phyloP scores from a whole-genome alignment of 768 basidiomycete genomes.

The Cystobasidium onofrii region DNA sequence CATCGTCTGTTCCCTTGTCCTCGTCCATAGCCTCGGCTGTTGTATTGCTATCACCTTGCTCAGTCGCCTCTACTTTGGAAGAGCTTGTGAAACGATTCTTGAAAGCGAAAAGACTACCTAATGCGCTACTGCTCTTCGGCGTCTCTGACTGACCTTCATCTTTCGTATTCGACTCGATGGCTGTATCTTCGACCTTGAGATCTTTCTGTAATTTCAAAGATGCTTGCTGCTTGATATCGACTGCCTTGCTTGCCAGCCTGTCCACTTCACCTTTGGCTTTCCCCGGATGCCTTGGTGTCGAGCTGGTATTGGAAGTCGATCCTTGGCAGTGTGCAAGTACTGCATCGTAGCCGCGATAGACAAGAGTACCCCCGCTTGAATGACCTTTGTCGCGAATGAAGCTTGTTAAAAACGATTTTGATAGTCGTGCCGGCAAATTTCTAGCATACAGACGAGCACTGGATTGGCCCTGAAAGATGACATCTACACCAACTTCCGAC shows the following conservation, averaged over 20 bases:
- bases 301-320: neutral
- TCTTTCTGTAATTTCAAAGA: neutral
- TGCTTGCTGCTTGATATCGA: constrained; percentile 1
- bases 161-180: neutral
- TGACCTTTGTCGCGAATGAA: constrained; percentile 30
- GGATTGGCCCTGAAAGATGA: constrained; percentile 35
- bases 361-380: constrained; percentile 18
- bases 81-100: neutral
- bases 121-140: neutral
- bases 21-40: constrained; percentile 25
- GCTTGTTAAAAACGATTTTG: constrained; percentile 33
- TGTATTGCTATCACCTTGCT: constrained; percentile 21
- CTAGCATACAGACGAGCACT: constrained; percentile 32
- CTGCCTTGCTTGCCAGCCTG: neutral
- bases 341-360: constrained; percentile 32
- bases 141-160: neutral
- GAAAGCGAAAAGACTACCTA: constrained; percentile 34
- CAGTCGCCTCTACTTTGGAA: constrained; percentile 3
- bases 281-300: neutral
- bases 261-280: neutral
- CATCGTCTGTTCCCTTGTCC: constrained; percentile 17
- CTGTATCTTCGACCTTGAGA: neutral
- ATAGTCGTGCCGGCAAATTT: constrained; percentile 18
- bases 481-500: constrained; percentile 36
- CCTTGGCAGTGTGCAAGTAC: neutral